A percentile compares a stretch with the other conserved stretches of the same genome.
These are phyloP conservation scores for Chaetomium tenue DNA, from an alignment of 495 filamentous ascomycete genomes.

Conservation along the genomic window DNA sequence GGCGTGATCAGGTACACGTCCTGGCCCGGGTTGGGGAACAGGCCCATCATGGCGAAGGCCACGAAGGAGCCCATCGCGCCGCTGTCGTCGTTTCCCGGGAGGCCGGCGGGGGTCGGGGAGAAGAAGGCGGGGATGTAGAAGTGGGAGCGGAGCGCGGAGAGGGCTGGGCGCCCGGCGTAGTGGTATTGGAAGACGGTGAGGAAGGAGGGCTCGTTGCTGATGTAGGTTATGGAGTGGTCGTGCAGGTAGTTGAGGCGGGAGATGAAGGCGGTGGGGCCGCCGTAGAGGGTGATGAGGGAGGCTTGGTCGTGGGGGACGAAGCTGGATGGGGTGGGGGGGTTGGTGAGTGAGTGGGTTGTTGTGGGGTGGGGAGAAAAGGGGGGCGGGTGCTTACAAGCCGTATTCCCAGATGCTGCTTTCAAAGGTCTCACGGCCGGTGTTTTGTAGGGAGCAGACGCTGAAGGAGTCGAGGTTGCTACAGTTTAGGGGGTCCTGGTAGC, in stretches of 20 bases:
- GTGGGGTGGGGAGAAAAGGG: too few species aligned
- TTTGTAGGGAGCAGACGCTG: conserved; percentile 61
- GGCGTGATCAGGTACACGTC: conserved; percentile 71
- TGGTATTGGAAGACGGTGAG: conserved; percentile 69
- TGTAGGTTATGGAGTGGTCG: conserved; percentile 62
- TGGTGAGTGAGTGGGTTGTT: not conserved
- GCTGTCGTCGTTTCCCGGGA: conserved; percentile 71
- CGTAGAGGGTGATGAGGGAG: conserved; percentile 57
- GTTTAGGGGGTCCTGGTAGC: conserved; percentile 65
- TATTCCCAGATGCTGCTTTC: conserved; percentile 73
- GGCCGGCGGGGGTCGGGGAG: conserved; percentile 56
- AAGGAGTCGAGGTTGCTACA: conserved; percentile 56
- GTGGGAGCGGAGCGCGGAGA: conserved; percentile 61
- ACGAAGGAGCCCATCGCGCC: conserved; percentile 72
- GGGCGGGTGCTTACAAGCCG: conserved; percentile 48
- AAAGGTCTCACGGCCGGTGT: conserved; percentile 64
- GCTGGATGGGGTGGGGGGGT: conserved; percentile 19
- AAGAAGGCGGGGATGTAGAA: conserved; percentile 67
- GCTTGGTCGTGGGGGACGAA: conserved; percentile 73
- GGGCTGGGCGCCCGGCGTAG: conserved; percentile 63
- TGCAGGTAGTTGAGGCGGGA: conserved; percentile 65
- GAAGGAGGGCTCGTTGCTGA: conserved; percentile 72
- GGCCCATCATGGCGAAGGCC: conserved; percentile 67
- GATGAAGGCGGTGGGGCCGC: conserved; percentile 60
- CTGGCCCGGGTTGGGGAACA: conserved; percentile 74